Evolutionary conservation across 805 yeast genomes (phyloP), one percentile per base, ranked within the genome.

Genomic region (Huiozyma naganishii): DNA sequence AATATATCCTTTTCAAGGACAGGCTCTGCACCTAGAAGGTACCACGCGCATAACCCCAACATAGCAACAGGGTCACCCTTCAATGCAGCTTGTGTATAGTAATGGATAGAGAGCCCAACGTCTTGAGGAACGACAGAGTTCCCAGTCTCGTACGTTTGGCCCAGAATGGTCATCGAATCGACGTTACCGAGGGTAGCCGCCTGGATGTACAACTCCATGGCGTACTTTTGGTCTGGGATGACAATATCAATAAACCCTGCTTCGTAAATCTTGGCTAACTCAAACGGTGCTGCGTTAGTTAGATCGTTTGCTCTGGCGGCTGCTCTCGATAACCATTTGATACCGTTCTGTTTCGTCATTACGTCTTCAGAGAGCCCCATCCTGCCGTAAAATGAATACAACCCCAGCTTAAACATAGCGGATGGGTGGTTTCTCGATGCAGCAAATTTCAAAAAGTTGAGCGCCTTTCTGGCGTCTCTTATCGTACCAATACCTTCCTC

Each of bases 1-100:
- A 67, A 74, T 43, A 81, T 83, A 61, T 89, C 90, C 49, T 76
- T 75, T 7, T 79, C 80, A 53, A 92, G 71, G 39, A 75, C 76
- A n/a, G 92, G 89, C 32, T 83, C 89, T 32, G 85, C 80, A 0
- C 98, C 98, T 28, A 87, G 82, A 62, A 90, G 70, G 60, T 90
- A 92, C 97, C 97, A 92, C 1, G 97, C 96, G 62, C 97, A 89
- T 68, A 90, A 70, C 1, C 95, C 89, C 55, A 90, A 70, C 95
- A 90, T 92, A 8, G 95, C 81, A 40, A 76, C 79, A 1, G 95
- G 74, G 61, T 92, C 95, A 6, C 95, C 96, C 4, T 80, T 80
- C 29, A 80, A 61, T 0, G 97, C 96, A 0, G 95, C 95, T 50
- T 83, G 79, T 0, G 95, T 88, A 61, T 86, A 90, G 60, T 89